These are phyloP conservation scores for Lichtheimia hyalospora DNA, from an alignment of 371 early-diverging fungal species.

Conservation along the genomic window DNA sequence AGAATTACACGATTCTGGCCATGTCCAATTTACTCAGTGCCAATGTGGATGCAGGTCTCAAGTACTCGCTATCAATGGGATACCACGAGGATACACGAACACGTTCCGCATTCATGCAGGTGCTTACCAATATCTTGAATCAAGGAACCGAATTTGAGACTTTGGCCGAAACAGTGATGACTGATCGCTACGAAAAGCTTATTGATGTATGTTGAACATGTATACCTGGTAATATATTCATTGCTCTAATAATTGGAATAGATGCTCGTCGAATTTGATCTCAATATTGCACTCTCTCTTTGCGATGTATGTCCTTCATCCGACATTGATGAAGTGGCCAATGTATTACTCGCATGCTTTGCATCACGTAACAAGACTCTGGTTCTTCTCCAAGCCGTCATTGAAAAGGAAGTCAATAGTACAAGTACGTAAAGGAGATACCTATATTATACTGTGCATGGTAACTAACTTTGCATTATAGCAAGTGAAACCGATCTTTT, in stretches of 20 bases:
- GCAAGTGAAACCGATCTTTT: conserved; percentile 84
- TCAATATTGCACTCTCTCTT: conserved; percentile 74
- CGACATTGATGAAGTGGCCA: conserved; percentile 78
- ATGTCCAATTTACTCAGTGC: conserved; percentile 87
- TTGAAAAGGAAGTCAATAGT: conserved; percentile 74
- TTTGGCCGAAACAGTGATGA: conserved; percentile 68
- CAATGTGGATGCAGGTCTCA: conserved; percentile 87
- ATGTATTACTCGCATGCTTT: conserved; percentile 73
- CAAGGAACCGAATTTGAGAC: conserved; percentile 84
- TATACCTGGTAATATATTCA: not conserved
- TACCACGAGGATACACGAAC: conserved; percentile 91
- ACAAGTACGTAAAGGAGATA: conserved; percentile 44
- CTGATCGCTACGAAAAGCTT: conserved; percentile 70
- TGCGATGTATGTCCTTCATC: conserved; percentile 81
- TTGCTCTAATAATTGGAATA: conserved; percentile 5
- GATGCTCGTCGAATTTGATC: conserved; percentile 59
- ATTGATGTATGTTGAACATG: conserved; percentile 51
- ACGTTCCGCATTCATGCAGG: conserved; percentile 87
- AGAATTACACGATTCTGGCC: conserved; percentile 81
- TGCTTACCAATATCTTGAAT: conserved; percentile 84
- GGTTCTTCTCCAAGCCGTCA: conserved; percentile 70
- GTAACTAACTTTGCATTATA: conserved; percentile 8
- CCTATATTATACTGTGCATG: conserved; percentile 2
- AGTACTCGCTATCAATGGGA: conserved; percentile 82
- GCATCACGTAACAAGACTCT: conserved; percentile 69